Evolutionary conservation across 345 rosid genomes (phyloP), one percentile per base, ranked within the genome.

Genomic region (Nasturtium officinale): DNA sequence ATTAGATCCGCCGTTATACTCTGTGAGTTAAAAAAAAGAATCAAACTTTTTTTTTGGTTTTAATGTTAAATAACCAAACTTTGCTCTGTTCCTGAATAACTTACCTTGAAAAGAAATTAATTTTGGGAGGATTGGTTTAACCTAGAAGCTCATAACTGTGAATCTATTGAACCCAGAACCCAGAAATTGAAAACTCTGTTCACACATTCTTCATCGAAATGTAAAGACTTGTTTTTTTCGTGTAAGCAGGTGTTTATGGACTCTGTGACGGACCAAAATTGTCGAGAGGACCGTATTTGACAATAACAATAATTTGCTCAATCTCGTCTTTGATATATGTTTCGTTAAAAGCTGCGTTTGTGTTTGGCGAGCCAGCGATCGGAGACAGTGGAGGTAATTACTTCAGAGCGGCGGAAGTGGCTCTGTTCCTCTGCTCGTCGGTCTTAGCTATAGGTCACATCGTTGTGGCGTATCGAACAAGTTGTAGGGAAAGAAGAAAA

Each of bases 401-500:
- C 53, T 81, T 67, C 23, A 62, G 86, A 67, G 87, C 80, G 40
- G 80, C 81, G 82, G 97, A 91, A 60, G 80, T 85, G 47, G 89
- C 91, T 77, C 67, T 95, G 66, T 89, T 94, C 65, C 55, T 85
- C 2, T 82, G 89, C 63, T 94, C 98, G 2, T 37, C 84, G 50
- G 73, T 75, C 29, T 61, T 95, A 74, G 96, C 97, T 0, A 73
- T 89, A 47, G 97, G 84, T 11, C 99, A 91, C 48, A 63, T 95
- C 42, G 62, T 83, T 47, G 96, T 85, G 7, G 97, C 97, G 0
- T 91, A 95, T 54, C 74, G 90, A 83, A 95, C 88, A 30, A 89
- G 97, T 68, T 95, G 99, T 82, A 81, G 90, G 70, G 97, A 89
- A 63, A 84, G 96, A 81, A 84, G 91, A 77, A 95, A 95, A 76